phyloP scores from a whole-genome alignment of 2,329 filamentous ascomycete genomes.

The Scedosporium dehoogii region DNA sequence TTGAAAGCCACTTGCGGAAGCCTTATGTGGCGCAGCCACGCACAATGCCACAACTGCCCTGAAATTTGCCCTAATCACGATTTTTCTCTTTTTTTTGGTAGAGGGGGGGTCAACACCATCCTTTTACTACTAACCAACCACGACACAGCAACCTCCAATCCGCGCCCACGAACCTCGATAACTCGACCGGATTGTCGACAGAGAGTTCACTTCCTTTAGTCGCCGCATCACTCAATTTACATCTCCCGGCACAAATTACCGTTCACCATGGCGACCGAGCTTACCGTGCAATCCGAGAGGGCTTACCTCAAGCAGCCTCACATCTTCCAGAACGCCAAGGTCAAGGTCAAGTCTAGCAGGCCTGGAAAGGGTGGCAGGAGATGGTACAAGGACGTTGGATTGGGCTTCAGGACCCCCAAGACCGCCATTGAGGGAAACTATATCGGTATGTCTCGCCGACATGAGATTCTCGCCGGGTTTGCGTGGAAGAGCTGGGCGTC shows the following conservation, averaged over 20 bases:
- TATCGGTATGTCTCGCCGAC: conserved; percentile 68
- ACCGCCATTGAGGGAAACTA: conserved; percentile 97
- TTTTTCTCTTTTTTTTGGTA: conserved; percentile 2
- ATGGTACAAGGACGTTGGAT: conserved; percentile 98
- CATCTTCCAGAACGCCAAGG: conserved; percentile 98
- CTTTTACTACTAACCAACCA: conserved; percentile 7
- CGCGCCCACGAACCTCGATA: conserved; percentile 5
- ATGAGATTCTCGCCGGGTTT: not conserved
- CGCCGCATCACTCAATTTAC: not conserved
- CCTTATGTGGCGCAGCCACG: conserved; percentile 2
- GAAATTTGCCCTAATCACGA: conserved; percentile 7
- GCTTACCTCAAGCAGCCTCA: conserved; percentile 99
- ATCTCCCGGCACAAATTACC: not conserved
- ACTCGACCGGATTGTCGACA: conserved; percentile 3
- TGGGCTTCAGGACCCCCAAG: conserved; percentile 98
- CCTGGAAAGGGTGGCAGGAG: conserved; percentile 87
- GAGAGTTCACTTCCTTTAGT: not conserved
- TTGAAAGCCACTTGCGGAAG: not conserved
- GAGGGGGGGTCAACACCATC: conserved; percentile 1
- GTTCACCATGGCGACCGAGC: conserved; percentile 81
- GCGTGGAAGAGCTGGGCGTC: not conserved
- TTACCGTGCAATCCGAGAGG: conserved; percentile 99
- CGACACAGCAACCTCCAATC: conserved; percentile 7
- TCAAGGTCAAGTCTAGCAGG: conserved; percentile 72
- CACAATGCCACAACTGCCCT: conserved; percentile 6